phyloP scores from a whole-genome alignment of 192 early-diverging fungal genomes.

The Haplosporangium gracile region DNA sequence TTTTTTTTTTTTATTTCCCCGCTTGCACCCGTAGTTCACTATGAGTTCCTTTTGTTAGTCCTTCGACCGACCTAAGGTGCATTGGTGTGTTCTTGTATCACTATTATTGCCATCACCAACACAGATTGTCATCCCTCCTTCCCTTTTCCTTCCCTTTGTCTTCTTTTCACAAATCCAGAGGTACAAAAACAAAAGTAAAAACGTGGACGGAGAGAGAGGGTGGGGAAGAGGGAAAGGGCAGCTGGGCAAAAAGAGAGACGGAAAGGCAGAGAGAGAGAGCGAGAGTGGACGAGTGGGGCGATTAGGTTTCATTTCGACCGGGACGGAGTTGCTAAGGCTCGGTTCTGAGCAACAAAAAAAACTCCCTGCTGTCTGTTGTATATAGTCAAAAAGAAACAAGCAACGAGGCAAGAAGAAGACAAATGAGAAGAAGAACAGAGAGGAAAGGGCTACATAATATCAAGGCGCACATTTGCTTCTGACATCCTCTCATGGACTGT shows the following conservation, averaged over 20 bases:
- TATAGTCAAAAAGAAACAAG: background rate
- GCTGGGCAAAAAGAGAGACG: background rate
- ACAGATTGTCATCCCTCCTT: too few species aligned
- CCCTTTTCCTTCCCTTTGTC: too few species aligned
- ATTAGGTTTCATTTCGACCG: conserved; percentile 38
- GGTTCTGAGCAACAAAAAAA: background rate
- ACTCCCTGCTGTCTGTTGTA: too few species aligned
- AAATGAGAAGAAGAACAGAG: background rate
- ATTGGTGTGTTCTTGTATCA: background rate
- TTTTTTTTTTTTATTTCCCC: background rate
- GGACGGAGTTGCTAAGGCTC: background rate
- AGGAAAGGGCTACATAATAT: background rate
- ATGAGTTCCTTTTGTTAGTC: background rate
- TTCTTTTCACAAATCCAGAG: too few species aligned
- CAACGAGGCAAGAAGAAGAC: background rate
- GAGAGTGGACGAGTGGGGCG: conserved; percentile 28
- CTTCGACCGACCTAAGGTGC: background rate
- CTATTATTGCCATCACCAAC: background rate
- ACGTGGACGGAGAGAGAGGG: background rate
- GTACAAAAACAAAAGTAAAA: background rate
- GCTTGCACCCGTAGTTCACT: background rate
- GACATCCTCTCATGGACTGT: background rate
- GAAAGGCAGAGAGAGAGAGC: background rate
- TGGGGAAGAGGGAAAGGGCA: too few species aligned
- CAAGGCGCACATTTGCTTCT: background rate